Conservation (phyloP, 176 grass and related monocot species). For the Raddia guianensis region DNA sequence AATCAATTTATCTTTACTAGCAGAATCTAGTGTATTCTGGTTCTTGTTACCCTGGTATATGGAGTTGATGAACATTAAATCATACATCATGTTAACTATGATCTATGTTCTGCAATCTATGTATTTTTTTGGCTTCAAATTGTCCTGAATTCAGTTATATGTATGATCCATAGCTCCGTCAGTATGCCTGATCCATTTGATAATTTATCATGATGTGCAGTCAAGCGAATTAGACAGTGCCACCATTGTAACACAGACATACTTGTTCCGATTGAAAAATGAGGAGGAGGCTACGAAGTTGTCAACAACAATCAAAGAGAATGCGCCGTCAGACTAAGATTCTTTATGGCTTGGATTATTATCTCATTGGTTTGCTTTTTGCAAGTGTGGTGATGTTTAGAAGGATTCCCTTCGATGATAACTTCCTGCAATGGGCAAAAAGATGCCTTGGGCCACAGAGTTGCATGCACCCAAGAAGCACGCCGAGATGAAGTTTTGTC, state of each 20-base stretch:
- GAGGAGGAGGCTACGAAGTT: conserved; percentile 70
- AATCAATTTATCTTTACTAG: not conserved
- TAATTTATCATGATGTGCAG: conserved; percentile 55
- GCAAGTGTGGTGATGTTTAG: conserved; percentile 1
- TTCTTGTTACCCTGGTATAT: not conserved
- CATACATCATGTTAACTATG: too few species aligned
- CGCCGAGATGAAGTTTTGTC: not conserved
- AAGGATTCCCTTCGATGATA: not conserved
- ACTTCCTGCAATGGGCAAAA: not conserved
- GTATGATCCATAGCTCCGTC: not conserved
- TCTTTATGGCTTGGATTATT: not conserved
- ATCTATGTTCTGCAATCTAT: too few species aligned
- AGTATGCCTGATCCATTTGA: not conserved
- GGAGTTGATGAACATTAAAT: not conserved
- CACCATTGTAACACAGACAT: conserved; percentile 60
- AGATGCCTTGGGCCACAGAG: conserved; percentile 23
- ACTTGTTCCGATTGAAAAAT: conserved; percentile 75
- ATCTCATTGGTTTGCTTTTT: not conserved
- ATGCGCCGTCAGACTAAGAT: conserved; percentile 58
- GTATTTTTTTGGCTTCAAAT: conserved; percentile 10
- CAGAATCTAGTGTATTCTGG: not conserved
- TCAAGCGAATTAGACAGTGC: conserved; percentile 31
- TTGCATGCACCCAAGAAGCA: not conserved
- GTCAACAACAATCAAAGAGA: conserved; percentile 72
- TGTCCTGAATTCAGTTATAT: not conserved